phyloP scores from a whole-genome alignment of 768 basidiomycete species.

The Trametes elegans region DNA sequence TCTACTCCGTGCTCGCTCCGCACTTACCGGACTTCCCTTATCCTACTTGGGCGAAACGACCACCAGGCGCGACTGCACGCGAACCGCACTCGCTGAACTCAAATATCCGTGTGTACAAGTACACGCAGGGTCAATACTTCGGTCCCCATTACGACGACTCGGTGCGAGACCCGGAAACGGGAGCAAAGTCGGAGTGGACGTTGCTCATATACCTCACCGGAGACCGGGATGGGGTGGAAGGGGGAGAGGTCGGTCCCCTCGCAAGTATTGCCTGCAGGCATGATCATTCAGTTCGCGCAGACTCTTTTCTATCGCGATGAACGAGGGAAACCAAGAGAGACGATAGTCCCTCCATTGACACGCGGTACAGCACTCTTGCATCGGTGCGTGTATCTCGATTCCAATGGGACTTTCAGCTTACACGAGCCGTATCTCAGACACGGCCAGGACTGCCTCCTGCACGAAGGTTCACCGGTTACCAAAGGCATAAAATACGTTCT shows the following conservation, averaged over 20 bases:
- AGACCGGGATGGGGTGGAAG: slow-evolving; percentile 67
- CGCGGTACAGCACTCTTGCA: slow-evolving; percentile 68
- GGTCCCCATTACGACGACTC: slow-evolving; percentile 78
- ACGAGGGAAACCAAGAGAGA: slow-evolving; percentile 45
- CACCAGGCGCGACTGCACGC: slow-evolving; percentile 29
- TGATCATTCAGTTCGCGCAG: slow-evolving; percentile 31
- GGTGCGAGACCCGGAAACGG: slow-evolving; percentile 55
- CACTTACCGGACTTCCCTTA: slow-evolving; percentile 58
- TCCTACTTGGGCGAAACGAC: slow-evolving; percentile 32
- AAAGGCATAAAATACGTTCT: slow-evolving; percentile 70
- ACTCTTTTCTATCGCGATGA: slow-evolving; percentile 69
- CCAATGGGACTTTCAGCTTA: neutral
- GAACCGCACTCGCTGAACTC: slow-evolving; percentile 62
- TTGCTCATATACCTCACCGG: slow-evolving; percentile 73
- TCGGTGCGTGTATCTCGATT: slow-evolving; percentile 39
- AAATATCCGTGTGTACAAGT: slow-evolving; percentile 75
- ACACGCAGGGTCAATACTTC: slow-evolving; percentile 61
- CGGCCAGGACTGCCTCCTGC: slow-evolving; percentile 68
- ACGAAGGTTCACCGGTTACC: slow-evolving; percentile 66
- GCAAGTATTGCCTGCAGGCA: neutral
- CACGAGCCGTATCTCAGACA: slow-evolving; percentile 46
- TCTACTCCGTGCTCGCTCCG: slow-evolving; percentile 50
- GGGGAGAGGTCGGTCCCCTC: slow-evolving; percentile 52
- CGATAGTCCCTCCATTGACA: slow-evolving; percentile 50
- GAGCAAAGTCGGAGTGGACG: slow-evolving; percentile 75